phyloP scores from a whole-genome alignment of 2,329 filamentous ascomycete species.

The Claviceps cyperi region DNA sequence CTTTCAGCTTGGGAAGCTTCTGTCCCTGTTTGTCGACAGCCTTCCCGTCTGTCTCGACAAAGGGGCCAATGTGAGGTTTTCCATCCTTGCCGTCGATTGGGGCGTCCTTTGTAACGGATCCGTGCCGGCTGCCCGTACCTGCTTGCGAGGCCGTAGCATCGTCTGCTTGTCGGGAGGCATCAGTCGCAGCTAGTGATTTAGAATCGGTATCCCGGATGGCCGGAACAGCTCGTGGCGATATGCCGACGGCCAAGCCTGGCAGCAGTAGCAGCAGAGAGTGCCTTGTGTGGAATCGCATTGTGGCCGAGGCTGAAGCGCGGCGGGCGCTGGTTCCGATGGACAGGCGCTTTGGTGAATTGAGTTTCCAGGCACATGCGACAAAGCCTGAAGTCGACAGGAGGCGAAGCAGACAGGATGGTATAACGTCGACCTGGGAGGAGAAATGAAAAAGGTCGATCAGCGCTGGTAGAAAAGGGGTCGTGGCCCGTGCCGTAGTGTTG shows the following conservation, averaged over 20 bases:
- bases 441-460: too few relatives aligned
- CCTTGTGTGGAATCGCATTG: slow-evolving; percentile 45
- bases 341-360: too few relatives aligned
- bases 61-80: slow-evolving; percentile 80
- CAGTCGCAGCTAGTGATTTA: slow-evolving; percentile 10
- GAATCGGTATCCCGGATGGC: slow-evolving; percentile 9
- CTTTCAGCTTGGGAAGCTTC: slow-evolving; percentile 30
- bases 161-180: slow-evolving; percentile 12
- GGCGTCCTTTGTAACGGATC: slow-evolving; percentile 51
- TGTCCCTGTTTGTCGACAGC: slow-evolving; percentile 20
- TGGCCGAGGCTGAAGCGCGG: slow-evolving; percentile 10
- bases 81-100: slow-evolving; percentile 89
- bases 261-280: slow-evolving; percentile 46
- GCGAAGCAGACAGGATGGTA: too few relatives aligned
- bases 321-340: too few relatives aligned
- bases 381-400: too few relatives aligned
- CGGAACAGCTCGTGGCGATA: slow-evolving; percentile 19
- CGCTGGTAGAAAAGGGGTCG: too few relatives aligned
- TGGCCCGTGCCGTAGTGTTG: too few relatives aligned
- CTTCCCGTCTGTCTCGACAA: slow-evolving; percentile 41
- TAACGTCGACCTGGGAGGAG: too few relatives aligned
- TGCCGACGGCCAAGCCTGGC: slow-evolving; percentile 35
- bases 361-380: too few relatives aligned
- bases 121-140: slow-evolving; percentile 19
- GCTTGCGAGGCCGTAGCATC: slow-evolving; percentile 13